Conservation (phyloP, 2,329 filamentous ascomycete genomes). For the Claviceps pazoutovae region DNA sequence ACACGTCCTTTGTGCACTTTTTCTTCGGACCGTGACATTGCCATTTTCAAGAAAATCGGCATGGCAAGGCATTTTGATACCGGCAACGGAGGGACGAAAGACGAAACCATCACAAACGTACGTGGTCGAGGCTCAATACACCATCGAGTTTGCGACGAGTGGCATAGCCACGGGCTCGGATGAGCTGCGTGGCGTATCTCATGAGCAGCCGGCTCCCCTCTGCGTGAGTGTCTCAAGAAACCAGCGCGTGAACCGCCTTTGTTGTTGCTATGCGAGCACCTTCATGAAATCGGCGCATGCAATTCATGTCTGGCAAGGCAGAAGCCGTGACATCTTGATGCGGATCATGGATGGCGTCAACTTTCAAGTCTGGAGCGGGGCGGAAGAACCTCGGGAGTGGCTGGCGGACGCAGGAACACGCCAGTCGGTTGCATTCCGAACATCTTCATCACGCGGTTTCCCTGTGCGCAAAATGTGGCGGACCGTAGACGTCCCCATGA, state of each 20-base stretch:
- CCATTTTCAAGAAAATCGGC: too few species aligned
- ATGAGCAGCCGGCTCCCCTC: conserved; percentile 4
- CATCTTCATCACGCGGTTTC: too few species aligned
- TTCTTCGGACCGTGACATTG: neutral
- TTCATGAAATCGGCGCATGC: neutral
- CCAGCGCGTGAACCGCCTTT: too few species aligned
- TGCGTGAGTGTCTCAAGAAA: too few species aligned
- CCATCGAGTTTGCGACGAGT: conserved; percentile 19
- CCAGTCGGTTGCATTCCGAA: too few species aligned
- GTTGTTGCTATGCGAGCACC: too few species aligned
- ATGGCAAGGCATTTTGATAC: too few species aligned
- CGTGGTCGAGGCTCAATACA: conserved; percentile 44
- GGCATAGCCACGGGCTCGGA: conserved; percentile 21
- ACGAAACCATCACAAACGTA: conserved; percentile 15
- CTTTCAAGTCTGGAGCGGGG: neutral
- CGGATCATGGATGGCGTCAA: neutral
- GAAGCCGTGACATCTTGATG: neutral
- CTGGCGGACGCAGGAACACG: neutral
- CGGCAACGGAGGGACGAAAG: too few species aligned
- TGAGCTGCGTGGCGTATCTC: conserved; percentile 13
- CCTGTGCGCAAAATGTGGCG: too few species aligned
- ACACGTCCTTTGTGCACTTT: neutral
- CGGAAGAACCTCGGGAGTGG: conserved; percentile 10
- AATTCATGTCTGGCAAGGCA: neutral
- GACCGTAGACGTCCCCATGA: too few species aligned